phyloP scores from a whole-genome alignment of 140 eudicot species.

The Ambrosia hybrid region DNA sequence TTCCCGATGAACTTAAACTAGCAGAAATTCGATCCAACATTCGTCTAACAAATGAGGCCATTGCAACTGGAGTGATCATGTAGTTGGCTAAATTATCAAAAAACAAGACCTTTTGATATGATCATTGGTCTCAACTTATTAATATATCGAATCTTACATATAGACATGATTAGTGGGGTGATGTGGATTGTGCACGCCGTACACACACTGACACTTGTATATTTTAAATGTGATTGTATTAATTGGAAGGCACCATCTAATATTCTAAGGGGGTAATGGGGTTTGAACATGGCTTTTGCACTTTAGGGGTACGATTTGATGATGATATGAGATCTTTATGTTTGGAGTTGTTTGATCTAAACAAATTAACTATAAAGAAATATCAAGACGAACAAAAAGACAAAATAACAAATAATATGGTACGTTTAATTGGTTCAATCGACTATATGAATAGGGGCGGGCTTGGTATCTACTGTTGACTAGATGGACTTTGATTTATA shows the following conservation, averaged over 20 bases:
- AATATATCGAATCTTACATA: constrained; percentile 3
- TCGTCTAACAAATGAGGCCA: constrained; percentile 42
- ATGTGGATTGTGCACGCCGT: constrained; percentile 13
- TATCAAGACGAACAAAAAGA: neutral
- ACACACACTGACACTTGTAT: neutral
- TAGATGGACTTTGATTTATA: no score
- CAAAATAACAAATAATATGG: neutral
- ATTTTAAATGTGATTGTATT: constrained; percentile 11
- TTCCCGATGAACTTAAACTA: constrained; percentile 30
- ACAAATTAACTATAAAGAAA: no score
- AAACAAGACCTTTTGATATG: neutral
- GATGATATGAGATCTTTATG: neutral
- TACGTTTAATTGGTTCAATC: neutral
- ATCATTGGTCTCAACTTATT: neutral
- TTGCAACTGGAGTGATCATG: constrained; percentile 39
- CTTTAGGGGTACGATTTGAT: neutral
- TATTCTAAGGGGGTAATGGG: constrained; percentile 21
- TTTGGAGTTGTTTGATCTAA: no score
- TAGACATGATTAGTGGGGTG: constrained; percentile 21
- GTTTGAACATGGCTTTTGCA: neutral
- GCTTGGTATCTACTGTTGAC: no score
- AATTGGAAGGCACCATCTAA: constrained; percentile 36
- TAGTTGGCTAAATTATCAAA: constrained; percentile 4
- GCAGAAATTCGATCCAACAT: constrained; percentile 25
- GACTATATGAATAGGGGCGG: no score